phyloP scores from a whole-genome alignment of 2,329 filamentous ascomycete species.

The Cephalotrichum gorgonifer region DNA sequence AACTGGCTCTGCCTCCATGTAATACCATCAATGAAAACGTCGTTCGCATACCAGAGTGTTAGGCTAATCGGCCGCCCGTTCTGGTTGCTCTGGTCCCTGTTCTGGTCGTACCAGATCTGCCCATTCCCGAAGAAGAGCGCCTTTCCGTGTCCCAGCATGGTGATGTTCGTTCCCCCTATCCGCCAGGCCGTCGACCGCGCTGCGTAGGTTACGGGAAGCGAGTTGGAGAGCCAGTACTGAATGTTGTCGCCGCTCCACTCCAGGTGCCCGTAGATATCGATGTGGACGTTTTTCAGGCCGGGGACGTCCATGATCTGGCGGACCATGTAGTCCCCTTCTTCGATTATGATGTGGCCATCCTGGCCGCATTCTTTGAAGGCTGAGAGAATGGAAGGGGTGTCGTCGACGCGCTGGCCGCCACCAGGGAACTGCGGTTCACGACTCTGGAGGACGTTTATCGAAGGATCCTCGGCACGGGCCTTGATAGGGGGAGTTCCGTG shows the following conservation, averaged over 20 bases:
- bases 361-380: constrained; percentile 20
- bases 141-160: constrained; percentile 34
- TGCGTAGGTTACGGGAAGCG: constrained; percentile 41
- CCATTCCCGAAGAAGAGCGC: constrained; percentile 51
- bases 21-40: constrained; percentile 24
- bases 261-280: constrained; percentile 28
- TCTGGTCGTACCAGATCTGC: constrained; percentile 47
- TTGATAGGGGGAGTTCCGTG: too few relatives aligned
- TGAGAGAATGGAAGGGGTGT: too few relatives aligned
- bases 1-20: constrained; percentile 47
- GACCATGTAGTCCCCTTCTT: constrained; percentile 23
- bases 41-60: constrained; percentile 20
- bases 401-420: too few relatives aligned
- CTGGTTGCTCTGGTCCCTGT: constrained; percentile 29
- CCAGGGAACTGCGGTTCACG: too few relatives aligned
- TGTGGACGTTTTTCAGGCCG: constrained; percentile 24
- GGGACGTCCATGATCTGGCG: constrained; percentile 22
- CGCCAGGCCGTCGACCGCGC: constrained; percentile 45
- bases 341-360: constrained; percentile 20
- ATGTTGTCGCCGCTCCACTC: constrained; percentile 32
- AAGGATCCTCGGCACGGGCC: too few relatives aligned
- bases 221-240: constrained; percentile 39
- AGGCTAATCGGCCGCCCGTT: constrained; percentile 26
- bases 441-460: too few relatives aligned
- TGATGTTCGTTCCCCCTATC: constrained; percentile 41